phyloP scores from a whole-genome alignment of 2,329 filamentous ascomycete genomes.

The Colletotrichum sp. region DNA sequence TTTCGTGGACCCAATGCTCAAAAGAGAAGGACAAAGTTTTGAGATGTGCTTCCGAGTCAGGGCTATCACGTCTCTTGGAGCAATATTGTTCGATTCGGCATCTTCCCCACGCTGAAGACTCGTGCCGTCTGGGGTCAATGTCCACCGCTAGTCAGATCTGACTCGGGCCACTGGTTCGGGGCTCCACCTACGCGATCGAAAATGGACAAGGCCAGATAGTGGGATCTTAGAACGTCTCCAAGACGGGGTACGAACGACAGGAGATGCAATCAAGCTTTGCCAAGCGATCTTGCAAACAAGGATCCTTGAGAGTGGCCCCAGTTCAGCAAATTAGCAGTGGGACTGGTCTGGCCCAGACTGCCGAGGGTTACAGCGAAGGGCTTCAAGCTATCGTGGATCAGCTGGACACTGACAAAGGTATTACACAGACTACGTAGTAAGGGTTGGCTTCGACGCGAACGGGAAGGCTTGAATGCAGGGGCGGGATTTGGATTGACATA shows the following conservation, averaged over 20 bases:
- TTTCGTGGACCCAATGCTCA: not conserved
- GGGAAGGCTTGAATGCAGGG: no score
- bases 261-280: not conserved
- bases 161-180: not conserved
- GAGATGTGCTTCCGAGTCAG: not conserved
- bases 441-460: no score
- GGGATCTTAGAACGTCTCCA: not conserved
- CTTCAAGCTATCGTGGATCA: not conserved
- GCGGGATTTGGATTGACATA: no score
- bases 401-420: no score
- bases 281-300: slow-evolving; percentile 3
- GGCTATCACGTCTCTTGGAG: not conserved
- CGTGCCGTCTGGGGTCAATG: not conserved
- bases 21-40: not conserved
- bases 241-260: not conserved
- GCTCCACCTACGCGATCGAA: not conserved
- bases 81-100: not conserved
- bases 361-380: not conserved
- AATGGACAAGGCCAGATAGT: not conserved
- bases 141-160: not conserved
- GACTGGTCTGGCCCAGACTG: not conserved
- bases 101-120: not conserved
- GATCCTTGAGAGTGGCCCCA: not conserved
- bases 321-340: not conserved
- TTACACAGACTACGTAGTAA: no score